Evolutionary conservation across 345 rosid genomes (phyloP), one percentile per base, ranked within the genome.

Genomic region (Melaleuca alternifolia): DNA sequence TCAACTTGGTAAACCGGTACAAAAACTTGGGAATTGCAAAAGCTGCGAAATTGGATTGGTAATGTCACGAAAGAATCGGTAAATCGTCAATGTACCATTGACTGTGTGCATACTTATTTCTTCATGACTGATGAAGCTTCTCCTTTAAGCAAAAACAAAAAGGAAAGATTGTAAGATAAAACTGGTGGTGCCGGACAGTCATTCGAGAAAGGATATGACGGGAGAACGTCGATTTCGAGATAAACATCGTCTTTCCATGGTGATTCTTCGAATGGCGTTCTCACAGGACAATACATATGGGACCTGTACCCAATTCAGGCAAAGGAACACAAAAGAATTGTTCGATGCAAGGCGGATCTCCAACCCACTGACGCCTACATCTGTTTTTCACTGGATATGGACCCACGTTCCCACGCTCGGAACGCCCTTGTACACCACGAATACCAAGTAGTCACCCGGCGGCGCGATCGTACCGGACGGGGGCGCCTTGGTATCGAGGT

Each of bases 381-480:
- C 41, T n/a, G 7, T 3, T 10, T 41, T n/a, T 41, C 28, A 85
- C 76, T 57, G 56, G 10, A 93, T 77, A 51, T 85, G 92, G 86
- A 88, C 87, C 94, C 94, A 92, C 9, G 13, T 37, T 11, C 88
- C 92, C 4, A 86, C 87, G 52, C 93, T 92, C 0, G 93, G 94
- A 14, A 90, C 87, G 14, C 91, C 91, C 54, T 87, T 83, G 76
- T 89, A 82, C 61, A 89, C 92, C 21, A 90, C 87, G 82, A 88
- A 91, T 57, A 91, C 33, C 59, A 88, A 89, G 76, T 92, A 91
- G 62, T 86, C 88, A 11, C 94, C 91, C 0, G 92, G 89, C 8
- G 93, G 94, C 18, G 93, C 93, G 44, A 93, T 59, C 16, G 50
- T 77, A 5, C 89, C 89, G 21, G 88, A 84, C 26, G 86, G 91